These are phyloP conservation scores for Ascochyta fabae DNA, from an alignment of 2,329 filamentous ascomycete genomes.

Conservation along the genomic window DNA sequence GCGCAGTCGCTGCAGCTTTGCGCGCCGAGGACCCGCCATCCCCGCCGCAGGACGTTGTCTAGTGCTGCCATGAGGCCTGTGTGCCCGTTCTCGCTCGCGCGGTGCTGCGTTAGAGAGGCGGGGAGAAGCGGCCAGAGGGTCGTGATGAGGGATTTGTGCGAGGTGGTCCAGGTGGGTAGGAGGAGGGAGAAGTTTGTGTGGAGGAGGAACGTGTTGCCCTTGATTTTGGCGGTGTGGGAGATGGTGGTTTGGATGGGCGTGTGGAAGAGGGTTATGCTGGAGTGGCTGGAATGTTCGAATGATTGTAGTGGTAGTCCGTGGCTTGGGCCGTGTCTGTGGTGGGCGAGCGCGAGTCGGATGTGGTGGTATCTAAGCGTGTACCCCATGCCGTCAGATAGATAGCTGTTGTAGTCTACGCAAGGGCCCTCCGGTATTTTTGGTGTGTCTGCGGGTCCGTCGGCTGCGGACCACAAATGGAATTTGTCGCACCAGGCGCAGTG, in stretches of 20 bases:
- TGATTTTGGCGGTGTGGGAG: slow-evolving; percentile 24
- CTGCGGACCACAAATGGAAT: slow-evolving; percentile 33
- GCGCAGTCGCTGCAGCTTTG: slow-evolving; percentile 33
- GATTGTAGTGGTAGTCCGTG: slow-evolving; percentile 34
- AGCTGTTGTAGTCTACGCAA: slow-evolving; percentile 38
- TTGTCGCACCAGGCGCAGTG: slow-evolving; percentile 45
- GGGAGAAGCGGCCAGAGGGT: slow-evolving; percentile 33
- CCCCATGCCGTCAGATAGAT: slow-evolving; percentile 21
- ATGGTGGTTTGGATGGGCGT: slow-evolving; percentile 20
- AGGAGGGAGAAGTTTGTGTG: slow-evolving; percentile 28
- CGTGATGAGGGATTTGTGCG: slow-evolving; percentile 17
- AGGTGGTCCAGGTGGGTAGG: slow-evolving; percentile 19
- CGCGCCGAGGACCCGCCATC: slow-evolving; percentile 23
- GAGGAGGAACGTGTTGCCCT: slow-evolving; percentile 23
- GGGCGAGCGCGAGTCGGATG: slow-evolving; percentile 36
- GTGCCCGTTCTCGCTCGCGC: slow-evolving; percentile 32
- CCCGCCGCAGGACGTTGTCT: slow-evolving; percentile 27
- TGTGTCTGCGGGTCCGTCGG: slow-evolving; percentile 19
- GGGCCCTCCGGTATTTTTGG: slow-evolving; percentile 17
- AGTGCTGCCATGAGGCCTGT: slow-evolving; percentile 28
- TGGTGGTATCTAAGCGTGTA: slow-evolving; percentile 41
- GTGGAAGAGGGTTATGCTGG: slow-evolving; percentile 23
- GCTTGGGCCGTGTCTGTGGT: slow-evolving; percentile 21
- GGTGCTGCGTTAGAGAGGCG: slow-evolving; percentile 34
- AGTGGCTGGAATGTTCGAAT: slow-evolving; percentile 19